Evolutionary conservation across 768 basidiomycete species (phyloP).

Genomic region (Clitopilus hobsonii): DNA sequence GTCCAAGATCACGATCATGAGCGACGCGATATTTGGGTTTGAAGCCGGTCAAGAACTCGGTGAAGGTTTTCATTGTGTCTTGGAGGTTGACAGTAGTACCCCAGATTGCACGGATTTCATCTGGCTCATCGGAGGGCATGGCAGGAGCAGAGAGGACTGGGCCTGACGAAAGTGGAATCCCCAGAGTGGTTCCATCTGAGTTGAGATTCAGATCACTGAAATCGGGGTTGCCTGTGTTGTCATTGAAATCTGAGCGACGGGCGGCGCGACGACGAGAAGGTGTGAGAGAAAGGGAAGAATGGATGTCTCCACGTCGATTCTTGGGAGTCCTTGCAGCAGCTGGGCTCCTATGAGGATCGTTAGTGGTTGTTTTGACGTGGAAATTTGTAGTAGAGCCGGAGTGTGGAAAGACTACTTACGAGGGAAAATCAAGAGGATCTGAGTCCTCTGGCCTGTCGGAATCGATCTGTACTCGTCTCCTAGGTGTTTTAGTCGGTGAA

Average conservation of each 20-base stretch:
- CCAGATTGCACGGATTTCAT: constrained; percentile 92
- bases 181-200: constrained; percentile 57
- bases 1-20: constrained; percentile 62
- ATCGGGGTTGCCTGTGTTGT: constrained; percentile 20
- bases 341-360: constrained; percentile 40
- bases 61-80: constrained; percentile 88
- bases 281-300: constrained; percentile 68
- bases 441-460: constrained; percentile 45
- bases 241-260: constrained; percentile 23
- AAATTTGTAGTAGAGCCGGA: too few species aligned
- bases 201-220: constrained; percentile 43
- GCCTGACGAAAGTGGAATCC: constrained; percentile 52
- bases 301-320: constrained; percentile 86
- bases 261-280: constrained; percentile 34
- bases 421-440: constrained; percentile 68
- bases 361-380: not conserved
- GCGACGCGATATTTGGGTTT: constrained; percentile 83
- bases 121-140: constrained; percentile 65
- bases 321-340: constrained; percentile 52
- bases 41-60: constrained; percentile 86
- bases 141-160: constrained; percentile 56
- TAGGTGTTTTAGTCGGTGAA: constrained; percentile 47
- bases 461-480: constrained; percentile 26
- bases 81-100: constrained; percentile 92
- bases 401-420: constrained; percentile 33